A percentile compares a stretch with the other conserved stretches of the same genome.
Conservation (phyloP, 305 asterid genomes). For the Fraxinus albicans region DNA sequence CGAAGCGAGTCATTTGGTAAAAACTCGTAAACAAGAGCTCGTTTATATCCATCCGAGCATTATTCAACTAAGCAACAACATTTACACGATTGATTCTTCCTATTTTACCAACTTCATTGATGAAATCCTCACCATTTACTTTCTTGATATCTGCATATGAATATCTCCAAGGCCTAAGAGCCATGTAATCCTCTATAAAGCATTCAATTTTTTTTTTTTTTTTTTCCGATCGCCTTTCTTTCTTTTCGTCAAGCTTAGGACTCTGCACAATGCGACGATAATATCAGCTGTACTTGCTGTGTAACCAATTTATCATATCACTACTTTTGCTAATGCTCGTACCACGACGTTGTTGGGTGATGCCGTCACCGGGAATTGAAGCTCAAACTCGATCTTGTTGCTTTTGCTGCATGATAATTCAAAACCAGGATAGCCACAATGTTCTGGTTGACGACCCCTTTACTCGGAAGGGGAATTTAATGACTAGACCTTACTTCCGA, state of each 20-base stretch:
- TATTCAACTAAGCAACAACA: neutral
- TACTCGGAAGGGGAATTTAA: constrained; percentile 47
- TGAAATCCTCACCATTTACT: neutral
- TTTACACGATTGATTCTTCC: neutral
- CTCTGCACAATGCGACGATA: no score
- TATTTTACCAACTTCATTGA: neutral
- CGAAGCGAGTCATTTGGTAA: neutral
- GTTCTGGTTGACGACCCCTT: constrained; percentile 30
- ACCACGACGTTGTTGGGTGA: constrained; percentile 22
- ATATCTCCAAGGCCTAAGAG: neutral
- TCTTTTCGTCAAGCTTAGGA: no score
- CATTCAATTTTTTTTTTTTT: no score
- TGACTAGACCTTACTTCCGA: constrained; percentile 30
- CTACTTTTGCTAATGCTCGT: constrained; percentile 21
- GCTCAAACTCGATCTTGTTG: constrained; percentile 30
- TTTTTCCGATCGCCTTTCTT: neutral
- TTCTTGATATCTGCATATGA: neutral
- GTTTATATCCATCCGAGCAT: neutral
- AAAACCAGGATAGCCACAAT: constrained; percentile 44
- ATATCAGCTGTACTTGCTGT: constrained; percentile 18
- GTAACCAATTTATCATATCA: constrained; percentile 24
- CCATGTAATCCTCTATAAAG: no score
- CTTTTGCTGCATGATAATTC: constrained; percentile 36
- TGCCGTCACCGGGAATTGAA: constrained; percentile 38
- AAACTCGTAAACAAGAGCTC: neutral